These are phyloP conservation scores for Salvia sclarea DNA, from an alignment of 305 asterid genomes.

Conservation along the genomic window DNA sequence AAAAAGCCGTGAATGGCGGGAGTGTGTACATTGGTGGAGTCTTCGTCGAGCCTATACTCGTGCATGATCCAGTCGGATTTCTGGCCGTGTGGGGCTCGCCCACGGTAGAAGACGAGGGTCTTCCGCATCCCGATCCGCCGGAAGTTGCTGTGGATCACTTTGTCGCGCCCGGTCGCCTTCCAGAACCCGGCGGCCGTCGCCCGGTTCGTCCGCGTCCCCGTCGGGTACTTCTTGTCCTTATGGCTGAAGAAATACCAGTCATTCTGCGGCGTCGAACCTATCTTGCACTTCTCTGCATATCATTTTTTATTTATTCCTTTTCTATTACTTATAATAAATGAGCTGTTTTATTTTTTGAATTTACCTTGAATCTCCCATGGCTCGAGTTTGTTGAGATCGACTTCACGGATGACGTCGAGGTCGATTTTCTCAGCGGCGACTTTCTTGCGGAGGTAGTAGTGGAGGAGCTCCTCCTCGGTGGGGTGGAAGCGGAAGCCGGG, in stretches of 20 bases:
- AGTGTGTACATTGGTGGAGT: slow-evolving; percentile 4
- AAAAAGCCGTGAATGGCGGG: neutral
- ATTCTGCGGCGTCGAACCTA: slow-evolving; percentile 91
- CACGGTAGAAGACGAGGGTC: slow-evolving; percentile 86
- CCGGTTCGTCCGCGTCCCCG: slow-evolving; percentile 91
- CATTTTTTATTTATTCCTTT: no score
- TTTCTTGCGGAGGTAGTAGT: slow-evolving; percentile 80
- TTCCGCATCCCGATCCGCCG: slow-evolving; percentile 93
- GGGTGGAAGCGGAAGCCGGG: slow-evolving; percentile 98
- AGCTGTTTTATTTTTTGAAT: no score
- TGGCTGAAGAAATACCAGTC: slow-evolving; percentile 99
- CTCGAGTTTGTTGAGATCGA: slow-evolving; percentile 90
- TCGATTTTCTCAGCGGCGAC: slow-evolving; percentile 68
- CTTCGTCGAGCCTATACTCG: slow-evolving; percentile 81
- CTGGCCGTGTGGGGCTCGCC: slow-evolving; percentile 95
- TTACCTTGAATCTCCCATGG: slow-evolving; percentile 93
- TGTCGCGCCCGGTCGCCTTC: slow-evolving; percentile 98
- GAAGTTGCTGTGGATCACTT: slow-evolving; percentile 68
- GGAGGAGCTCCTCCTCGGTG: slow-evolving; percentile 88
- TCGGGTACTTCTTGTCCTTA: slow-evolving; percentile 94
- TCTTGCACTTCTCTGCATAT: slow-evolving; percentile 72
- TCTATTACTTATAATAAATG: no score
- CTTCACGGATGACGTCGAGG: slow-evolving; percentile 89
- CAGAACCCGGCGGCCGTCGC: slow-evolving; percentile 96
- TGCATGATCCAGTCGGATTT: slow-evolving; percentile 99